These are phyloP conservation scores for Xylogone sp. DNA, from an alignment of 2,329 filamentous ascomycete species.

Conservation along the genomic window DNA sequence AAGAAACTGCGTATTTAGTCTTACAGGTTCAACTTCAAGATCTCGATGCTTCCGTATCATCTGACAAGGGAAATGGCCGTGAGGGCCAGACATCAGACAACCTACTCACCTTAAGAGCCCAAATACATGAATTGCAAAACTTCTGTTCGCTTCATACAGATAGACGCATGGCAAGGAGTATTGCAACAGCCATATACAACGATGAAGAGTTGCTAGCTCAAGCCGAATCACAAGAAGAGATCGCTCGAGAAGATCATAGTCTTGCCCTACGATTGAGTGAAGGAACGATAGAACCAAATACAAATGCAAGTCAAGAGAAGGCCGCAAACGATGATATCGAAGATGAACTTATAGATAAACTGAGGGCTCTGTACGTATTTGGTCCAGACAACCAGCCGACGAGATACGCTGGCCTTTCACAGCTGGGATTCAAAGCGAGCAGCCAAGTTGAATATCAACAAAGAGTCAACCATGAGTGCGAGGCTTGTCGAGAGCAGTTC, in stretches of 20 bases:
- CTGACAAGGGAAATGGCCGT: constrained; percentile 2
- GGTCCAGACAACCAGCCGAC: not conserved
- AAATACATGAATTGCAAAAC: constrained; percentile 3
- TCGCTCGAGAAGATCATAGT: constrained; percentile 3
- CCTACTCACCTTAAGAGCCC: constrained; percentile 1
- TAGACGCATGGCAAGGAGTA: constrained; percentile 5
- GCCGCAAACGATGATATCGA: constrained; percentile 6
- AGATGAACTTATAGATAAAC: constrained; percentile 15
- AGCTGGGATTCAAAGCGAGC: too few species aligned
- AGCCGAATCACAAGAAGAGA: constrained; percentile 3
- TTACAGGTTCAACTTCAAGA: constrained; percentile 5
- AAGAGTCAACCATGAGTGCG: constrained; percentile 4
- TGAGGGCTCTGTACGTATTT: constrained; percentile 12
- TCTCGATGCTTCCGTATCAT: not conserved
- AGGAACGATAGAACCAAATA: not conserved
- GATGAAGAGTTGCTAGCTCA: constrained; percentile 1
- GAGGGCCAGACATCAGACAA: constrained; percentile 3
- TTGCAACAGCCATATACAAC: constrained; percentile 2
- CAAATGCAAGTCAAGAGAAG: not conserved
- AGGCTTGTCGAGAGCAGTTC: constrained; percentile 11
- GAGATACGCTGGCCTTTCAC: too few species aligned
- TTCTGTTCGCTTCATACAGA: not conserved
- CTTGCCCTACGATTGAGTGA: not conserved
- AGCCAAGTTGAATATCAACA: too few species aligned
- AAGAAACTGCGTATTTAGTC: constrained; percentile 3